These are phyloP conservation scores for Senna siamea DNA, from an alignment of 306 rosid species.

Conservation along the genomic window DNA sequence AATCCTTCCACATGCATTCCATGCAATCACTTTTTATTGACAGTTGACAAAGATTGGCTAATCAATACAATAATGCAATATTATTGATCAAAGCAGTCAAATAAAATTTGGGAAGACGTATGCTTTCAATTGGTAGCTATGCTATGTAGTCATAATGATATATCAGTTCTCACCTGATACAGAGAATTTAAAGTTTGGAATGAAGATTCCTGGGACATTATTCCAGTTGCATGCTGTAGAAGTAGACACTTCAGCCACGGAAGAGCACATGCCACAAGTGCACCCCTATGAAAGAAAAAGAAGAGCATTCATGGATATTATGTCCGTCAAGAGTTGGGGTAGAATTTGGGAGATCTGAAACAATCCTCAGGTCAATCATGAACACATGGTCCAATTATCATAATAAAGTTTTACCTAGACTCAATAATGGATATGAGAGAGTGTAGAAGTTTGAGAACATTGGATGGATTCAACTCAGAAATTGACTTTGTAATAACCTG, in stretches of 20 bases:
- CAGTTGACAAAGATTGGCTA: neutral
- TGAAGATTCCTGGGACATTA: conserved; percentile 82
- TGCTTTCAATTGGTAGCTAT: neutral
- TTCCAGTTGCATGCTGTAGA: conserved; percentile 74
- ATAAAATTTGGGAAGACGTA: neutral
- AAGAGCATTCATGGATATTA: neutral
- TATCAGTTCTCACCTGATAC: conserved; percentile 63
- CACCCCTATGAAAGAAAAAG: conserved; percentile 53
- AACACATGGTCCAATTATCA: neutral
- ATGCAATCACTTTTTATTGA: neutral
- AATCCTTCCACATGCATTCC: conserved; percentile 6
- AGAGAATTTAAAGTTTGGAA: conserved; percentile 70
- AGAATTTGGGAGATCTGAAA: neutral
- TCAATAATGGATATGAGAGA: conserved; percentile 67
- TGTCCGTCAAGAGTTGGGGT: conserved; percentile 8
- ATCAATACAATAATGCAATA: neutral
- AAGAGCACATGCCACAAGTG: conserved; percentile 76
- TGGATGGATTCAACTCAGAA: conserved; percentile 62
- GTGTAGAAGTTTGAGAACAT: conserved; percentile 69
- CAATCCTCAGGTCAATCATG: too few species aligned
- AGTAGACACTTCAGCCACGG: conserved; percentile 77
- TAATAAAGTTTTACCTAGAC: conserved; percentile 57
- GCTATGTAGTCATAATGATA: neutral
- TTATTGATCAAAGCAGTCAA: neutral
- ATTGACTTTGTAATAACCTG: conserved; percentile 80